These are phyloP conservation scores for Corinectria fuckeliana DNA, from an alignment of 2,329 filamentous ascomycete genomes.

Conservation along the genomic window DNA sequence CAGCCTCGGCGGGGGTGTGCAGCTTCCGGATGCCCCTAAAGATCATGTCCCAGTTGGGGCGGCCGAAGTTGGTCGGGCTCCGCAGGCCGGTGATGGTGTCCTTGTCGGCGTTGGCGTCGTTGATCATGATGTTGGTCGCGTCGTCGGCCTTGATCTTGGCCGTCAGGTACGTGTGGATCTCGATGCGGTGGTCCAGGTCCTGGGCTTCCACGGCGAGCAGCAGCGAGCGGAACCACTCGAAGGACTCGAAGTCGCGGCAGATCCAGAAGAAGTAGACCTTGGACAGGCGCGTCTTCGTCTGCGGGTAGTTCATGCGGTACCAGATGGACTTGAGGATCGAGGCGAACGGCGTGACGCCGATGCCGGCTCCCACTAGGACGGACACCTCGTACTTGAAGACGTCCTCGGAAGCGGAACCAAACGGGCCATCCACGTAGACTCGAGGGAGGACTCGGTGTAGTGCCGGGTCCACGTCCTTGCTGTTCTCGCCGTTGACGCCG, in stretches of 20 bases:
- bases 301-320: conserved; percentile 90
- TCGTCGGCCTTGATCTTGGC: conserved; percentile 87
- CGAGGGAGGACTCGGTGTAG: conserved; percentile 77
- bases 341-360: conserved; percentile 86
- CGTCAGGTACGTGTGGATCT: conserved; percentile 89
- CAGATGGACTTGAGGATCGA: conserved; percentile 90
- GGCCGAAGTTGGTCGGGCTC: conserved; percentile 83
- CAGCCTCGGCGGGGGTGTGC: conserved; percentile 73
- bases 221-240: conserved; percentile 88
- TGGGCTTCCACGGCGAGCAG: conserved; percentile 86
- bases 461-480: conserved; percentile 66
- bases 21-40: conserved; percentile 84
- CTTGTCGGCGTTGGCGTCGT: conserved; percentile 83
- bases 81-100: conserved; percentile 84
- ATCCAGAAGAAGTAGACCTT: conserved; percentile 97
- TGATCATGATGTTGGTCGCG: conserved; percentile 92
- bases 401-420: conserved; percentile 85
- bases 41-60: conserved; percentile 91
- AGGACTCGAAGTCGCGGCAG: conserved; percentile 84
- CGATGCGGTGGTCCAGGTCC: conserved; percentile 82
- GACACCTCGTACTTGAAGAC: conserved; percentile 89
- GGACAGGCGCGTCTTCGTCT: conserved; percentile 77
- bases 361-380: conserved; percentile 80
- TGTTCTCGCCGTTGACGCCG: conserved; percentile 66
- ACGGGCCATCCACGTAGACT: conserved; percentile 84